Evolutionary conservation across 352 stramenopile species (phyloP).

Genomic region (Globisporangium irregulare): DNA sequence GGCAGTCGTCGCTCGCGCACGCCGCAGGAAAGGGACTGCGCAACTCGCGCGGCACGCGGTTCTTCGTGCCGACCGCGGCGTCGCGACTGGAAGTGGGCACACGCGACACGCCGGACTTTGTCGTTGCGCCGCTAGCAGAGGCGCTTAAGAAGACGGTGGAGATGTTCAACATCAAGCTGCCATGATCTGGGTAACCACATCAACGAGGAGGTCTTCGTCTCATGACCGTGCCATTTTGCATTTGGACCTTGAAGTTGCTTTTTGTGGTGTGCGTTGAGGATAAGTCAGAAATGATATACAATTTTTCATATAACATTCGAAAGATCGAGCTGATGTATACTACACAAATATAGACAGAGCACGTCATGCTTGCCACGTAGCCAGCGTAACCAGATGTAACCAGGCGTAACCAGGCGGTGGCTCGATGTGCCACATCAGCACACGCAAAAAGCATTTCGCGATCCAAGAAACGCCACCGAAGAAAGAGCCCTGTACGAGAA

Average conservation of each 20-base stretch:
- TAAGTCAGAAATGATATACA: background rate
- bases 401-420: background rate
- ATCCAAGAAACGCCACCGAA: background rate
- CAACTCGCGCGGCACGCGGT: conserved; percentile 77
- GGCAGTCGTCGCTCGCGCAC: conserved; percentile 82
- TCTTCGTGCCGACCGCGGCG: conserved; percentile 77
- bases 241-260: conserved; percentile 6
- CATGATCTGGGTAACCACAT: conserved; percentile 9
- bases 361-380: background rate
- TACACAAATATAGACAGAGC: background rate
- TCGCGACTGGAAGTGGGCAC: conserved; percentile 82
- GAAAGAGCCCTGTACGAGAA: background rate
- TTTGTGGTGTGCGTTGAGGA: background rate
- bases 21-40: conserved; percentile 76
- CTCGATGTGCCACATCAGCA: no score
- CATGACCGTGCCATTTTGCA: background rate
- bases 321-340: background rate
- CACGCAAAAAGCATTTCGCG: background rate
- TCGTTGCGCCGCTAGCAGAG: conserved; percentile 67
- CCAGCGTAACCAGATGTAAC: background rate
- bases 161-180: conserved; percentile 78
- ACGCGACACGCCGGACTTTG: conserved; percentile 73
- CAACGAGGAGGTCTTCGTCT: background rate
- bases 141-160: conserved; percentile 80
- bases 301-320: background rate